Evolutionary conservation across 345 rosid species (phyloP).

Genomic region (Hypericum perforatum): DNA sequence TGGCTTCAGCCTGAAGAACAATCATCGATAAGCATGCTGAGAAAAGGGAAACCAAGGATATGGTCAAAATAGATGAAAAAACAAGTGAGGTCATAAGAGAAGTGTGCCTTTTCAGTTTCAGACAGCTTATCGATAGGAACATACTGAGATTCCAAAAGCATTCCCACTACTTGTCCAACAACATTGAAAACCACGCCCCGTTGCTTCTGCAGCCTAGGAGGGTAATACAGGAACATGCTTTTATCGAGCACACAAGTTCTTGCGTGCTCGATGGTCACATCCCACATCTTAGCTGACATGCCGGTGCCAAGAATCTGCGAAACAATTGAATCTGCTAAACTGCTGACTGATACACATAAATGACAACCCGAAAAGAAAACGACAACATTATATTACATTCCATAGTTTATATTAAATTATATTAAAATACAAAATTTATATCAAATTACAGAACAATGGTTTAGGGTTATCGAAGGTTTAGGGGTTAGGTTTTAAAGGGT

Average conservation of each 20-base stretch:
- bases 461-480: no score
- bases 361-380: background rate
- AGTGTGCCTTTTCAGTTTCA: conserved; percentile 69
- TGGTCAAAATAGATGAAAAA: background rate
- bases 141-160: conserved; percentile 60
- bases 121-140: conserved; percentile 57
- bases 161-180: conserved; percentile 79
- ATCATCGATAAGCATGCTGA: background rate
- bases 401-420: no score
- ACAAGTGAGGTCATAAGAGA: conserved; percentile 8
- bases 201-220: conserved; percentile 49
- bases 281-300: conserved; percentile 99
- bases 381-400: no score
- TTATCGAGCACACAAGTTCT: conserved; percentile 67
- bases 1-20: conserved; percentile 58
- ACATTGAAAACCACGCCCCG: conserved; percentile 82
- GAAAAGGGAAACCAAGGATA: conserved; percentile 6
- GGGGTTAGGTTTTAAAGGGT: no score
- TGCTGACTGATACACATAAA: no score
- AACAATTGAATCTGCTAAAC: no score
- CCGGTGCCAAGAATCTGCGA: conserved; percentile 89
- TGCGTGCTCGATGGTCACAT: conserved; percentile 82
- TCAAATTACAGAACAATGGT: no score
- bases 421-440: no score
- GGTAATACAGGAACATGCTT: conserved; percentile 47